phyloP scores from a whole-genome alignment of 2,329 filamentous ascomycete species.

The Nakataea oryzae region DNA sequence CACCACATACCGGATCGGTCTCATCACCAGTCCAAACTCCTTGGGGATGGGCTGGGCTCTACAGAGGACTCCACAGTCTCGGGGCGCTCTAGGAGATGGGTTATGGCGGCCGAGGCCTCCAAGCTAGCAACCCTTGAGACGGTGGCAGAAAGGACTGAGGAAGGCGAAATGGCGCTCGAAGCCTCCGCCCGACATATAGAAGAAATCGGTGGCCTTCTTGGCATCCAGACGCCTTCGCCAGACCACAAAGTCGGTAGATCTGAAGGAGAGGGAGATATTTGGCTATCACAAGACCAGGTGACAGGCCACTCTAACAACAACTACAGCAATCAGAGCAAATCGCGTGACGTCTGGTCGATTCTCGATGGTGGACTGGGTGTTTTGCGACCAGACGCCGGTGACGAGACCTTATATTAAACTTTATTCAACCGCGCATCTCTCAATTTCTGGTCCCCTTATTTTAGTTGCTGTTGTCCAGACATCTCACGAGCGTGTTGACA shows the following conservation, averaged over 20 bases:
- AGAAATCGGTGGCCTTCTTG: conserved; percentile 39
- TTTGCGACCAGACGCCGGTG: conserved; percentile 24
- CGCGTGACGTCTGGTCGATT: conserved; percentile 35
- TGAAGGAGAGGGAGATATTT: conserved; percentile 20
- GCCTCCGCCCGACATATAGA: conserved; percentile 36
- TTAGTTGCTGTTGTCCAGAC: too few species aligned
- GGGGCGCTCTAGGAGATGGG: conserved; percentile 43
- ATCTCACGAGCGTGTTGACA: neutral
- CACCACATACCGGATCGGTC: conserved; percentile 30
- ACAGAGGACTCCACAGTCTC: conserved; percentile 27
- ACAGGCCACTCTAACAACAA: neutral
- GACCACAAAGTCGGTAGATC: conserved; percentile 8
- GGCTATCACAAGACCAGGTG: conserved; percentile 24
- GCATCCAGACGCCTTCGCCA: conserved; percentile 14
- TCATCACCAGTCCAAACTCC: conserved; percentile 26
- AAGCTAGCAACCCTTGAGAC: conserved; percentile 47
- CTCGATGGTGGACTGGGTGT: conserved; percentile 45
- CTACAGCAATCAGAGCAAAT: neutral
- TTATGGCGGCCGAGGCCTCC: conserved; percentile 47
- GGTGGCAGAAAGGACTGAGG: conserved; percentile 49
- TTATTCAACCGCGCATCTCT: neutral
- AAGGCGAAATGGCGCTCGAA: conserved; percentile 45
- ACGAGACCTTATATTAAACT: conserved; percentile 4
- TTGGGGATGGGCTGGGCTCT: conserved; percentile 27
- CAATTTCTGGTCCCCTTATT: neutral